Base-by-base conservation (phyloP, 2,329 filamentous ascomycete genomes). In the Aspergillus caelatus region DNA sequence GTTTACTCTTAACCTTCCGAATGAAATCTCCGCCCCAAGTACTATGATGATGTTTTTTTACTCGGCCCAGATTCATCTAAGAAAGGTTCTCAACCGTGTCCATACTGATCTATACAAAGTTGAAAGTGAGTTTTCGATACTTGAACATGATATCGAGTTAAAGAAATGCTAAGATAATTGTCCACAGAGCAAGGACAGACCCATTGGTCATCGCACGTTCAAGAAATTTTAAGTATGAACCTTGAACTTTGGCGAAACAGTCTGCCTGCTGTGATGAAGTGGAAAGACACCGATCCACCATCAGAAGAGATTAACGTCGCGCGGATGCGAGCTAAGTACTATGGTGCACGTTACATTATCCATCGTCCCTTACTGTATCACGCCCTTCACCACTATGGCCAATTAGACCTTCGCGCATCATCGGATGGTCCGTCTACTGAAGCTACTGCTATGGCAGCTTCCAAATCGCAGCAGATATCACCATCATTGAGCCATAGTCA, bases 321-420 rank as follows among this genome's bases (percentile, higher is more conserved):
- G 36, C 88, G 95, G 26, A 83, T 98, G 65, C 89, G 94, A 48
- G 95, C 92, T 16, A 98, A 99, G 77, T 98, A 95, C 77, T 98
- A 94, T 83, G 95, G 95, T 23, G 94, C 93, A 0, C 87, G 91
- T 67, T 93, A 96, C 66, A 94, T 98, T 73, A 94, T 94, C 30
- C 91, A 95, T 75, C 87, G 95, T 28, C 92, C 92, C 0, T 93
- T 94, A 64, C 77, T 90, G 23, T 85, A 87, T 68, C 83, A 86
- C 61, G 85, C 84, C 2, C 81, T 89, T 2, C 85, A 88, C 65
- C 80, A 81, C 58, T 79, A 81, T 16, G 70, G 73, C 67, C 73
- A 77, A 57, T 70, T 75, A 28, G 77, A 74, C 90, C 69, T 64
- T 16, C 68, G 65, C 16, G 34, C 71, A 14, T 66, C 62, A 3